Base-by-base conservation (phyloP, 352 stramenopile species). In the Plasmopara viticola region DNA sequence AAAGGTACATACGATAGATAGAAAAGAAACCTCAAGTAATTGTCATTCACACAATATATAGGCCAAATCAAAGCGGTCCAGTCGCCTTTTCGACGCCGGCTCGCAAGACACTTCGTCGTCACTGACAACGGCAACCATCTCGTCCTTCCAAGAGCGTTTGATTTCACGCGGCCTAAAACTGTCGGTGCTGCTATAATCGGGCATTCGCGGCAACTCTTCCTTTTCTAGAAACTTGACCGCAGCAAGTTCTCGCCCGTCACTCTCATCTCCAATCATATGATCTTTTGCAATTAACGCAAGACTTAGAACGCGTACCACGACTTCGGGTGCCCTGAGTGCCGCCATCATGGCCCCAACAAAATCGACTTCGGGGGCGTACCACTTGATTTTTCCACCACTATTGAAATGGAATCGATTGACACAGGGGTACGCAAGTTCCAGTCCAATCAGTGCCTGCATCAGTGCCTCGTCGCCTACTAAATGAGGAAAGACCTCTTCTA, bases 401-500 rank as follows among this genome's bases (percentile, higher is more conserved):
- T 65, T 53, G 39, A 80, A 84, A 39, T 74, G 67, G 37, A 82
- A 74, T 37, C 65, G 63, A 41, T 74, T 81, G 18, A 69, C 50
- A 34, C 65, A 68, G 44, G 68, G 61, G 48, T 78, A 80, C 48
- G 58, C 52, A 30, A 86, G 42, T 28, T 77, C 65, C n/a, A 70
- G 56, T 0, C 68, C 65, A 10, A 82, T 69, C 20, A 86, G 58
- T 44, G 48, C 44, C 38, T 77, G 58, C 35, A 66, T 62, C 13
- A 81, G 49, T 31, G 34, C 48, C 35, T 66, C 45, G 30, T 82
- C 57, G 31, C 40, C 44, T 5, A 78, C 15, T 20, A 84, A 30
- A 20, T 75, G 62, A 2, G 70, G 72, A 44, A 84, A 86, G 9
- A 86, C 58, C 43, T 74, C 49, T 35, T 76, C 64, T 28, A 86